These are phyloP conservation scores for Lactarius evosmus DNA, from an alignment of 768 basidiomycete species.

Conservation along the genomic window DNA sequence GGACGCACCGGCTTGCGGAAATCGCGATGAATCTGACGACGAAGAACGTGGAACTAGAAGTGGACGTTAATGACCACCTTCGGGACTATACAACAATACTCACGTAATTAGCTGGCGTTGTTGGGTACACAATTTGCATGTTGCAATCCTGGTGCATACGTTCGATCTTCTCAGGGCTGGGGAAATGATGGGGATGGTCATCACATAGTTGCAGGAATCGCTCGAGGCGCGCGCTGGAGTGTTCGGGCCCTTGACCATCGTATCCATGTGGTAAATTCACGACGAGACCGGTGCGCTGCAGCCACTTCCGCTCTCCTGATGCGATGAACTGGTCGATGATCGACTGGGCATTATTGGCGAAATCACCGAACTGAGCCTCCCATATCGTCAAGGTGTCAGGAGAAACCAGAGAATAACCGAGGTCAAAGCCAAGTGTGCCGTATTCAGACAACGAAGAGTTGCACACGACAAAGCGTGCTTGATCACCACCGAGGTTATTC, in stretches of 20 bases:
- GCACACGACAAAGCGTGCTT: conserved; percentile 92
- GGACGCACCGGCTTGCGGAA: conserved; percentile 88
- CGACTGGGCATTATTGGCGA: conserved; percentile 94
- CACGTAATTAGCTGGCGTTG: conserved; percentile 94
- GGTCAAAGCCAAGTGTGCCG: conserved; percentile 93
- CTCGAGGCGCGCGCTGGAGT: conserved; percentile 93
- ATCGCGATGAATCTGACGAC: conserved; percentile 95
- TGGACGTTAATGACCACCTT: conserved; percentile 22
- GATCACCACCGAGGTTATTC: conserved; percentile 81
- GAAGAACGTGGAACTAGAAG: conserved; percentile 87
- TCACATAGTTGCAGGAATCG: conserved; percentile 97
- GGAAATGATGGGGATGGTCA: conserved; percentile 91
- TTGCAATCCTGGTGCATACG: conserved; percentile 99
- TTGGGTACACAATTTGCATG: conserved; percentile 98
- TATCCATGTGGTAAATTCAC: conserved; percentile 92
- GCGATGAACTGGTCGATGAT: conserved; percentile 99
- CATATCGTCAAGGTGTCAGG: conserved; percentile 91
- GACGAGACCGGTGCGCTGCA: conserved; percentile 89
- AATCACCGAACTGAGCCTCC: conserved; percentile 99
- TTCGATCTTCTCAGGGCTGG: conserved; percentile 83
- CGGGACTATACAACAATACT: conserved; percentile 28
- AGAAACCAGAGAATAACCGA: conserved; percentile 97
- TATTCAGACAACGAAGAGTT: conserved; percentile 97
- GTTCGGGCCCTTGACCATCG: conserved; percentile 98
- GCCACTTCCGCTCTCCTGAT: conserved; percentile 95